These are phyloP conservation scores for Alternaria burnsii DNA, from an alignment of 2,329 filamentous ascomycete species.

Conservation along the genomic window DNA sequence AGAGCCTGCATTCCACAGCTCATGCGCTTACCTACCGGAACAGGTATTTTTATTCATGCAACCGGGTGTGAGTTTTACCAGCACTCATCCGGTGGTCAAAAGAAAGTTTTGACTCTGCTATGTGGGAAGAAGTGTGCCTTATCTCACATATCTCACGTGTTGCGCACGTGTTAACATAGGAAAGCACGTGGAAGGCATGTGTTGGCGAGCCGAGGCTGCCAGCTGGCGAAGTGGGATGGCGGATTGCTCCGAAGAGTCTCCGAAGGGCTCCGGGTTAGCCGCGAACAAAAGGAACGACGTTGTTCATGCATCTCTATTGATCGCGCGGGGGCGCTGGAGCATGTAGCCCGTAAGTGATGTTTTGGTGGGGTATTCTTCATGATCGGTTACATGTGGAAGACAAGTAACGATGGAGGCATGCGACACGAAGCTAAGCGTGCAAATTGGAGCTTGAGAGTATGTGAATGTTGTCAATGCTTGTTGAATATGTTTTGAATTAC, in stretches of 20 bases:
- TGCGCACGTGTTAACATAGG: background rate
- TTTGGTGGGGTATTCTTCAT: background rate
- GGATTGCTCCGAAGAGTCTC: background rate
- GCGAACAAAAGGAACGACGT: background rate
- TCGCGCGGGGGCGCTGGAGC: background rate
- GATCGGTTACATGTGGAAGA: background rate
- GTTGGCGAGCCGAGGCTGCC: slow-evolving; percentile 2
- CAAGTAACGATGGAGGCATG: background rate
- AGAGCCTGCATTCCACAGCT: slow-evolving; percentile 14
- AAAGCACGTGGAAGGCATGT: background rate
- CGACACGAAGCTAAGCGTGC: background rate
- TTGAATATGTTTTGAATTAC: slow-evolving; percentile 14
- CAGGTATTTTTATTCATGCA: slow-evolving; percentile 6
- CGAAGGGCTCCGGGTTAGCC: background rate
- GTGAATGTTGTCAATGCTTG: slow-evolving; percentile 8
- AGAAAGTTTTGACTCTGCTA: background rate
- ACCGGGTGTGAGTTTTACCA: slow-evolving; percentile 9
- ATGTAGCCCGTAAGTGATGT: background rate
- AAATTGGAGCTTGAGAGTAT: background rate
- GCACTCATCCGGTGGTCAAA: slow-evolving; percentile 6
- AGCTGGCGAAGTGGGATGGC: background rate
- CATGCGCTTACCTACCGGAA: slow-evolving; percentile 6
- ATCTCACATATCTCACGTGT: background rate
- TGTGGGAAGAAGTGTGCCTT: background rate
- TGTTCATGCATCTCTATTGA: background rate